phyloP scores from a whole-genome alignment of 164 flowering plant species.

The Malania oleifera region DNA sequence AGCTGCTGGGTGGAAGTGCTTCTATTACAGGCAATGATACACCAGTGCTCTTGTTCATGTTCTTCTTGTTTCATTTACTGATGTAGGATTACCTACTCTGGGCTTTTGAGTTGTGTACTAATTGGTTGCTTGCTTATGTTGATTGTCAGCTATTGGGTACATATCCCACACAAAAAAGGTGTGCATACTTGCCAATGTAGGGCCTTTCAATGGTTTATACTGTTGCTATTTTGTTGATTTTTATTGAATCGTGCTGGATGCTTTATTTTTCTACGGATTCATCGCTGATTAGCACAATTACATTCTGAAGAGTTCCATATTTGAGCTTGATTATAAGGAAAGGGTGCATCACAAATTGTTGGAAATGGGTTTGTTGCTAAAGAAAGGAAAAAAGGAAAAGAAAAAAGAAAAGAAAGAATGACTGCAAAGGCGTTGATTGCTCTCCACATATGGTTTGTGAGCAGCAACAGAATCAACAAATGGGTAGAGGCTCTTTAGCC shows the following conservation, averaged over 20 bases:
- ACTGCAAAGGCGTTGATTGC: too few species aligned
- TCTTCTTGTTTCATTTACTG: not conserved
- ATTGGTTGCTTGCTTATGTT: conserved; percentile 14
- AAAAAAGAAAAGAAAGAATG: too few species aligned
- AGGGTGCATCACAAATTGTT: too few species aligned
- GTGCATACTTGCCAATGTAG: not conserved
- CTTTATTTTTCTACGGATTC: too few species aligned
- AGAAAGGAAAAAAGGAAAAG: too few species aligned
- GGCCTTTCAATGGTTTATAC: not conserved
- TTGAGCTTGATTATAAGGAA: too few species aligned
- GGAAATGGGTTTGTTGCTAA: too few species aligned
- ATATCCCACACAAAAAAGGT: conserved; percentile 70
- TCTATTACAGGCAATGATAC: conserved; percentile 60
- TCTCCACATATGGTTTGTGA: too few species aligned
- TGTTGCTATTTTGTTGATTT: not conserved
- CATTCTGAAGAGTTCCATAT: too few species aligned
- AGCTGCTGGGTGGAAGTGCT: conserved; percentile 54
- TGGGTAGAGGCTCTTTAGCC: too few species aligned
- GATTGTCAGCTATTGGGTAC: conserved; percentile 62
- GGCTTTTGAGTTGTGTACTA: conserved; percentile 1
- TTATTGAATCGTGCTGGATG: not conserved
- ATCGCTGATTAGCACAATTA: too few species aligned
- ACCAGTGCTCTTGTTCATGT: conserved; percentile 1
- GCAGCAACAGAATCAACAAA: too few species aligned
- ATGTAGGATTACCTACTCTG: not conserved